Evolutionary conservation across 371 early-diverging fungal species (phyloP).

Genomic region (Syncephalastrum sp.): DNA sequence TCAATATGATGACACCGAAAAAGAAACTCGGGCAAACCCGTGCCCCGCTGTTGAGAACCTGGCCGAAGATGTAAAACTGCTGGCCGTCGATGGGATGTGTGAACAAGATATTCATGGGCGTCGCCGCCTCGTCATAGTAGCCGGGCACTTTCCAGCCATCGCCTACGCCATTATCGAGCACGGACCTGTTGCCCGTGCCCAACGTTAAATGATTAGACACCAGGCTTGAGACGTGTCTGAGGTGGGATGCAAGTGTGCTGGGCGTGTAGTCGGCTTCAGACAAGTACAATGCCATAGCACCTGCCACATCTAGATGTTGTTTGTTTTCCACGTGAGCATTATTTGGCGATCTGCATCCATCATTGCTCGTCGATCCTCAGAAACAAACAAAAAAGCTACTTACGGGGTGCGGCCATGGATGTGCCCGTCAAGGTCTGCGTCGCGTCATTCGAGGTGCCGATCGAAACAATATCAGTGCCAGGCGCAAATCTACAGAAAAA

Average conservation of each 20-base stretch:
- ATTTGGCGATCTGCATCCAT: conserved; percentile 17
- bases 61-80: conserved; percentile 15
- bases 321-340: conserved; percentile 10
- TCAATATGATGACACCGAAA: neutral
- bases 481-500: conserved; percentile 51
- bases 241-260: conserved; percentile 15
- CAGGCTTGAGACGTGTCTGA: conserved; percentile 28
- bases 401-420: conserved; percentile 80
- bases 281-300: conserved; percentile 41
- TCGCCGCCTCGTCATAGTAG: conserved; percentile 9
- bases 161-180: conserved; percentile 35
- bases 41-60: conserved; percentile 2
- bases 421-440: conserved; percentile 63
- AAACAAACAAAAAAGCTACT: conserved; percentile 5
- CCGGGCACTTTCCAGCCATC: conserved; percentile 26
- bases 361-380: conserved; percentile 24
- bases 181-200: conserved; percentile 38
- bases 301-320: conserved; percentile 32
- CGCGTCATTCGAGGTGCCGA: conserved; percentile 39
- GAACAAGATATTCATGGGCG: conserved; percentile 17
- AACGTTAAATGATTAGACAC: conserved; percentile 30
- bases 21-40: neutral
- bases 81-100: conserved; percentile 20
- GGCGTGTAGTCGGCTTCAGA: conserved; percentile 39
- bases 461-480: conserved; percentile 79